Base-by-base conservation (phyloP, 805 yeast species). In the Wickerhamomyces mucosus region DNA sequence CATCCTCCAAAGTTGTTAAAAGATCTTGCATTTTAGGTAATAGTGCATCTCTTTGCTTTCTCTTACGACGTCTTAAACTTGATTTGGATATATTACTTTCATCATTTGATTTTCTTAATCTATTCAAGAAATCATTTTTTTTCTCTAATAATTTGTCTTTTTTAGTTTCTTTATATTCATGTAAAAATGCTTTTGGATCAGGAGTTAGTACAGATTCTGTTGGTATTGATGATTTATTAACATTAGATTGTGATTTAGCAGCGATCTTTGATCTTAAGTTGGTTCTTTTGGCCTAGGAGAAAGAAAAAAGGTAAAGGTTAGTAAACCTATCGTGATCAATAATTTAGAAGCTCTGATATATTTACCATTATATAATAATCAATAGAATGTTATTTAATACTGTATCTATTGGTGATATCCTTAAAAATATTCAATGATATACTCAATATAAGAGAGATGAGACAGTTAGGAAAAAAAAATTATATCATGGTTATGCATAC, bases 21-120 rank as follows among this genome's bases (percentile, higher is more conserved):
- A 81, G 54, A 41, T 81, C 92, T 32, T 66, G 62, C 71, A 81
- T 66, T 45, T 75, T 68, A 5, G 88, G 84, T 43, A 70, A 71
- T 37, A 82, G 58, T 41, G 76, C 72, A 35, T 78, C 80, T 43
- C 68, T 70, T 29, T 65, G 61, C 43, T 66, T 70, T 41, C 82
- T 72, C 44, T 77, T 76, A 41, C 84, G 66, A 52, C 78, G 65
- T 48, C 84, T 66, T 4, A 67, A 39, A 0, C 85, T 61, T 6
- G 84, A 75, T 49, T 80, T 81, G 15, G 85, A 75, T 26, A 81
- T 63, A 15, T 71, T 69, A 13, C 25, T 21, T 14, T 28, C 48
- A 6, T 56, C 58, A 36, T 52, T 48, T 18, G 46, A 47, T 21
- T 51, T 44, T 18, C 56, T 58, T 36, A 66, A 59, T 32, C 51